Percentiles rank a stretch among this genome's conserved stretches.
phyloP scores from a whole-genome alignment of 2,329 filamentous ascomycete species.

The Fusarium floridanum region DNA sequence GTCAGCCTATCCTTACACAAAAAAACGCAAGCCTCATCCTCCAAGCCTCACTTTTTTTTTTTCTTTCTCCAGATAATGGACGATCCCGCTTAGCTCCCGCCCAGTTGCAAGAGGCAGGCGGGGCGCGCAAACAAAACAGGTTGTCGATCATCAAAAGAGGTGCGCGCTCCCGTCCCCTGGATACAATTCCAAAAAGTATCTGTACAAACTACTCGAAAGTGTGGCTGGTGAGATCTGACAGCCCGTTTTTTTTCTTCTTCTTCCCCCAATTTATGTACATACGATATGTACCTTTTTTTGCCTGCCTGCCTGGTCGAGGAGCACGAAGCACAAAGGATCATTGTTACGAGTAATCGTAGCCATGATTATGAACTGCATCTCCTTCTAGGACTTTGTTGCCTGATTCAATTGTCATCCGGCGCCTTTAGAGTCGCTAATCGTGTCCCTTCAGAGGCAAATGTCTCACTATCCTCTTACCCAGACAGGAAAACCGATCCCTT shows the following conservation, averaged over 20 bases:
- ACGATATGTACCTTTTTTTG: background rate
- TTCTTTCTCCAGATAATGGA: background rate
- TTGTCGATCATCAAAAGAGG: background rate
- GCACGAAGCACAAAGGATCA: background rate
- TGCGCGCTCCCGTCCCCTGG: slow-evolving; percentile 20
- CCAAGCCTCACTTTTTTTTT: slow-evolving; percentile 1
- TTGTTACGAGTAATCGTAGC: background rate
- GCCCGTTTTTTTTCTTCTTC: background rate
- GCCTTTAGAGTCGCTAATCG: background rate
- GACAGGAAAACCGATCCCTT: slow-evolving; percentile 4
- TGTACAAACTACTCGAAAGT: slow-evolving; percentile 6
- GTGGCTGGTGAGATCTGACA: slow-evolving; percentile 39
- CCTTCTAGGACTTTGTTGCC: background rate
- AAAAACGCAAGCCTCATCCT: background rate
- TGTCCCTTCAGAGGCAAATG: slow-evolving; percentile 4
- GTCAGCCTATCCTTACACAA: background rate
- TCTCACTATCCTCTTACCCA: slow-evolving; percentile 19
- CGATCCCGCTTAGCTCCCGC: slow-evolving; percentile 8
- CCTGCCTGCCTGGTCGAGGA: background rate
- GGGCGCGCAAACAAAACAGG: slow-evolving; percentile 6
- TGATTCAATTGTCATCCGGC: background rate
- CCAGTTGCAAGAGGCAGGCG: background rate
- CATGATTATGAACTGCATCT: background rate
- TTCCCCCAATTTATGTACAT: slow-evolving; percentile 2
- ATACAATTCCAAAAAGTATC: background rate